Evolutionary conservation across 1,139 yeast species (phyloP).

Genomic region (Geotrichum citri-aurantii): DNA sequence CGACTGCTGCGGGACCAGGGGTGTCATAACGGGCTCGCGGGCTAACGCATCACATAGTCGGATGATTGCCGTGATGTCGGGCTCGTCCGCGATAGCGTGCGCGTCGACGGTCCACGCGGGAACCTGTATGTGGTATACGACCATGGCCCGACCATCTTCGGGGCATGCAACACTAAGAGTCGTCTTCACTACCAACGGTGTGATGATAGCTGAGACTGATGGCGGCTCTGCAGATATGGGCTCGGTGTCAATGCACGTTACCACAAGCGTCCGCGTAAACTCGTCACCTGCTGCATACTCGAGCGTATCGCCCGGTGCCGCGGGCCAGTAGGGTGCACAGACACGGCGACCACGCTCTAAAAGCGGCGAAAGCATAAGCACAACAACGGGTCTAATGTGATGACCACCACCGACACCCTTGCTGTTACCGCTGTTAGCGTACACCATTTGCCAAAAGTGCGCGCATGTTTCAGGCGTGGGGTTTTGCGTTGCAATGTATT

Average conservation of each 20-base stretch:
- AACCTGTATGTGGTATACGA: conserved; percentile 50
- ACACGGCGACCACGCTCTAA: conserved; percentile 56
- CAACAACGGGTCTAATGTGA: conserved; percentile 37
- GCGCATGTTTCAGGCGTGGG: conserved; percentile 57
- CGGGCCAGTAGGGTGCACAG: conserved; percentile 76
- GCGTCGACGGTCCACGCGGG: conserved; percentile 47
- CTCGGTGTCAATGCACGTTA: conserved; percentile 14
- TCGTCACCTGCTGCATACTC: conserved; percentile 20
- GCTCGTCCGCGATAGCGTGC: background rate
- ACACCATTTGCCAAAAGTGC: conserved; percentile 79
- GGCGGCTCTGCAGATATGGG: conserved; percentile 6
- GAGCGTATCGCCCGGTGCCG: conserved; percentile 18
- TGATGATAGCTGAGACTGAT: background rate
- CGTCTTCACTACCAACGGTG: background rate
- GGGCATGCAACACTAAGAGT: conserved; percentile 4
- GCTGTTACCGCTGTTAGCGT: conserved; percentile 22
- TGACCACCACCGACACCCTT: conserved; percentile 25
- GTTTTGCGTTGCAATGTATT: conserved; percentile 62
- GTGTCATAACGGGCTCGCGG: background rate
- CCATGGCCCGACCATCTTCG: conserved; percentile 4
- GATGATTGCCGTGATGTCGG: background rate
- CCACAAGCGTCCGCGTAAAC: conserved; percentile 17
- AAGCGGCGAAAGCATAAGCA: conserved; percentile 86
- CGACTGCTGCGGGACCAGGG: background rate
- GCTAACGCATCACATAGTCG: background rate